A percentile compares a stretch with the other conserved stretches of the same genome.
phyloP scores from a whole-genome alignment of 2,329 filamentous ascomycete species.

The Hypoxylon sp. region DNA sequence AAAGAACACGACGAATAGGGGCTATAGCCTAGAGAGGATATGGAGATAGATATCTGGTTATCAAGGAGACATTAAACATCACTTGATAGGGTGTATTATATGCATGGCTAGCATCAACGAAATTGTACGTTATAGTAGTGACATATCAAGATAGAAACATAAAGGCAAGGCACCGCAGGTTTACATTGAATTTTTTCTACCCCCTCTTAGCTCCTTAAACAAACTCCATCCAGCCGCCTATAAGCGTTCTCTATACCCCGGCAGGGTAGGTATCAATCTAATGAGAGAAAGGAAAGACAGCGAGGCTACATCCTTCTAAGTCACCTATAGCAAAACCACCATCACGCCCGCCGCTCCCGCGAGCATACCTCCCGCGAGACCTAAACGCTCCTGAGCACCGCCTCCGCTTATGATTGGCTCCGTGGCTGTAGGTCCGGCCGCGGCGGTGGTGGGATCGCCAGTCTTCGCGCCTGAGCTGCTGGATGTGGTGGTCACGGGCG shows the following conservation, averaged over 20 bases:
- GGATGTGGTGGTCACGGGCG: slow-evolving; percentile 16
- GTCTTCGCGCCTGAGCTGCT: slow-evolving; percentile 22
- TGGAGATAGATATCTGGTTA: no score
- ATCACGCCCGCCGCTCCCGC: slow-evolving; percentile 48
- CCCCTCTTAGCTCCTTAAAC: not conserved
- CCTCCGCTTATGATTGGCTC: slow-evolving; percentile 19
- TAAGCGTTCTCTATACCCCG: not conserved
- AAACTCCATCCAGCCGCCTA: not conserved
- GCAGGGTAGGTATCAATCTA: not conserved
- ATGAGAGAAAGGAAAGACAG: not conserved
- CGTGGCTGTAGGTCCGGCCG: slow-evolving; percentile 11
- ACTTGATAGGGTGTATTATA: not conserved
- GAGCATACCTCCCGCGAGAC: slow-evolving; percentile 39
- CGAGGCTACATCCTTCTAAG: not conserved
- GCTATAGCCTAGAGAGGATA: no score
- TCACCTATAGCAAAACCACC: slow-evolving; percentile 46
- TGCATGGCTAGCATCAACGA: no score
- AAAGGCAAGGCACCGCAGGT: not conserved
- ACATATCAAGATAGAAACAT: not conserved
- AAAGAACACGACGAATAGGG: no score
- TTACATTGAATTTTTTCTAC: not conserved
- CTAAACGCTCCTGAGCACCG: slow-evolving; percentile 28
- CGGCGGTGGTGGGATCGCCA: slow-evolving; percentile 14
- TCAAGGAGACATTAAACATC: no score
- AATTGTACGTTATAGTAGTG: no score